Evolutionary conservation across 306 rosid genomes (phyloP), one percentile per base, ranked within the genome.

Genomic region (Prosopis cineraria): DNA sequence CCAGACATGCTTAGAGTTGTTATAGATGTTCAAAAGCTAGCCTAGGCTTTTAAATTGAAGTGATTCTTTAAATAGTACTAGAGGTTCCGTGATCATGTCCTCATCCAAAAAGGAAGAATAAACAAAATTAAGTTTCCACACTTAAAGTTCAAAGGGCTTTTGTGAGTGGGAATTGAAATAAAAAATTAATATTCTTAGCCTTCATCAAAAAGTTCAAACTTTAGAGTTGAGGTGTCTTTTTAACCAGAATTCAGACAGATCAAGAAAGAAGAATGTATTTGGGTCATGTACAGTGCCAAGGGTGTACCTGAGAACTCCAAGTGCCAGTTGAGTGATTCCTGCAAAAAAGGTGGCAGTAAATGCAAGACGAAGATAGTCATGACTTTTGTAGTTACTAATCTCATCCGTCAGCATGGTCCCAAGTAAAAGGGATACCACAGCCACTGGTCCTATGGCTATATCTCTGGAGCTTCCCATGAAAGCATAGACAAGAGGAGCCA

Each of bases 391-490:
- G 30, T 74, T 2, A 52, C 79, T 78, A 8, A 88, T 79, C 74
- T 85, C 98, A 63, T 84, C 31, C 6, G 39, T 13, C 27, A 88
- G 84, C 78, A 78, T 11, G 12, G 83, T 80, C 5, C 98, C 96
- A 68, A 93, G 91, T 82, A 93, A 80, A 56, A 93, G 90, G 55
- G 98, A 93, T 66, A 90, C 93, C 66, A 93, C 98, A 3, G 98
- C 98, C 11, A 88, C 98, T 0, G 98, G 96, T 56, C 98, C 98
- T 29, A 90, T 93, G 7, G 94, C 98, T 22, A 89, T 90, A 69
- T 93, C 89, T 50, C 96, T 89, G 14, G 98, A 93, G 77, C 93
- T 93, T 16, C 98, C 98, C 98, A 93, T 90, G 75, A 82, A 83
- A 3, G 94, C 93, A 34, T 93, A 93, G n/a, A 93, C 86, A 50